Percentiles rank a stretch among this genome's conserved stretches.
Conservation (phyloP, 441 rosid genomes). For the Monsonia emarginata region DNA sequence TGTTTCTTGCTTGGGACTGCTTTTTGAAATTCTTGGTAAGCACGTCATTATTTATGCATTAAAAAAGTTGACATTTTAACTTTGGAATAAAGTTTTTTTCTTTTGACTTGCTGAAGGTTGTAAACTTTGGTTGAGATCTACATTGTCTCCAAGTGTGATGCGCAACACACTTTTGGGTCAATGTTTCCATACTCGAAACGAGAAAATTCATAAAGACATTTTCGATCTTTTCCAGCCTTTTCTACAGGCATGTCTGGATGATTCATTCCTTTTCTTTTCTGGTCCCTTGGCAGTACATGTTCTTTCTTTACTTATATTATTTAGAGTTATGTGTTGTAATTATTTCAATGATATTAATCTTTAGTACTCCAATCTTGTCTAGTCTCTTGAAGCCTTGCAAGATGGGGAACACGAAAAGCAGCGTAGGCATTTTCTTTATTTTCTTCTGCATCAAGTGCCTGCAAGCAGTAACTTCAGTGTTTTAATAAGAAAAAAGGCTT, state of each 20-base stretch:
- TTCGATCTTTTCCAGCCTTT: constrained; percentile 92
- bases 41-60: background rate
- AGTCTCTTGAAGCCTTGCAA: constrained; percentile 98
- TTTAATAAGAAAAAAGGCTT: constrained; percentile 68
- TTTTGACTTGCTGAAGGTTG: constrained; percentile 52
- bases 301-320: constrained; percentile 7
- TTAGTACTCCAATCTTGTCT: constrained; percentile 20
- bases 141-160: constrained; percentile 95
- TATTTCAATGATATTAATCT: constrained; percentile 21
- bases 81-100: constrained; percentile 7
- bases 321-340: constrained; percentile 10
- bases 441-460: constrained; percentile 96
- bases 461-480: constrained; percentile 89
- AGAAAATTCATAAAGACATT: constrained; percentile 94
- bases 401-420: constrained; percentile 97
- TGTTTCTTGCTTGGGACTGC: constrained; percentile 77
- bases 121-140: constrained; percentile 96
- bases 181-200: constrained; percentile 88
- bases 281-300: constrained; percentile 11
- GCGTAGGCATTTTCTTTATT: constrained; percentile 79
- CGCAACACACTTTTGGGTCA: constrained; percentile 94
- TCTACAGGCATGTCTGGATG: constrained; percentile 60
- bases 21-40: constrained; percentile 90
- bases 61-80: constrained; percentile 1
- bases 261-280: constrained; percentile 12